Evolutionary conservation across 2,329 filamentous ascomycete genomes (phyloP).

Genomic region (Verruconis gallopava): DNA sequence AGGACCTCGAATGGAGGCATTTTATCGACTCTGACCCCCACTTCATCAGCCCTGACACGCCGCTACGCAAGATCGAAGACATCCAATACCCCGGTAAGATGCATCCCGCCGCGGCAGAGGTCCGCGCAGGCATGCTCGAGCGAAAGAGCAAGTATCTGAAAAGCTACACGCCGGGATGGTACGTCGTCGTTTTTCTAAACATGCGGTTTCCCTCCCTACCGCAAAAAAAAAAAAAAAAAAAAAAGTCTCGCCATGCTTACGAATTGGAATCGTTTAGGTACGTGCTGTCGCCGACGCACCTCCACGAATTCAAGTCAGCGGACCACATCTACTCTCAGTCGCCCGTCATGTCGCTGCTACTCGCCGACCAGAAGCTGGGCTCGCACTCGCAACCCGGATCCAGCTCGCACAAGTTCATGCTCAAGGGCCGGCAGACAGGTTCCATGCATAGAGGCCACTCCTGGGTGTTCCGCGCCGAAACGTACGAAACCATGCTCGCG

Average conservation of each 20-base stretch:
- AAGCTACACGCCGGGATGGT: conserved; percentile 94
- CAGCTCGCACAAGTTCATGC: conserved; percentile 91
- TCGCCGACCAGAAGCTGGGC: conserved; percentile 89
- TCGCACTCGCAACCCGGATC: conserved; percentile 74
- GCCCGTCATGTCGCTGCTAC: conserved; percentile 90
- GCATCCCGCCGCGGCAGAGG: conserved; percentile 69
- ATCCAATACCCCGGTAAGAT: conserved; percentile 88
- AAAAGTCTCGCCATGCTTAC: too few relatives aligned
- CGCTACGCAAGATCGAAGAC: conserved; percentile 63
- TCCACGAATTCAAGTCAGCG: conserved; percentile 98
- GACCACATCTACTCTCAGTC: conserved; percentile 72
- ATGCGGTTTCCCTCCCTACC: conserved; percentile 9
- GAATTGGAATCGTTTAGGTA: too few relatives aligned
- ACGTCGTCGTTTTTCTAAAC: conserved; percentile 25
- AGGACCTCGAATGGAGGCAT: conserved; percentile 78
- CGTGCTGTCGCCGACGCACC: conserved; percentile 86
- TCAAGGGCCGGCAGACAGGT: conserved; percentile 91
- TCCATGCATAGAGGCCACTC: conserved; percentile 71
- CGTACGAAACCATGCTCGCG: conserved; percentile 87
- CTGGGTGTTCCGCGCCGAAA: conserved; percentile 56
- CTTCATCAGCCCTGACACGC: conserved; percentile 73
- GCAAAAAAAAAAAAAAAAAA: too few relatives aligned
- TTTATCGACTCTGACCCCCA: conserved; percentile 74
- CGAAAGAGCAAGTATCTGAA: conserved; percentile 98
- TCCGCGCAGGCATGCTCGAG: conserved; percentile 82